These are phyloP conservation scores for Spatholobus suberectus DNA, from an alignment of 306 rosid species.

Conservation along the genomic window DNA sequence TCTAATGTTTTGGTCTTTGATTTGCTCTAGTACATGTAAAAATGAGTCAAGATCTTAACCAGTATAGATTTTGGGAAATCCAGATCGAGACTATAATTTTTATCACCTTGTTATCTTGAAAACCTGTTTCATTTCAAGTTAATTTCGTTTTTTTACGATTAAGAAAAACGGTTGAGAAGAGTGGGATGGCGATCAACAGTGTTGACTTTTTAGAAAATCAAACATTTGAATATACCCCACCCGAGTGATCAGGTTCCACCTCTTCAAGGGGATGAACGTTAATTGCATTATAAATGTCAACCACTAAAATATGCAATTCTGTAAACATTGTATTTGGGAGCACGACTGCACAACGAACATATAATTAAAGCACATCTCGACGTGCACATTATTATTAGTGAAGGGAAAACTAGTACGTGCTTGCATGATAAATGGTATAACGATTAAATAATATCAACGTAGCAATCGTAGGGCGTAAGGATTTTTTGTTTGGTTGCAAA, in stretches of 20 bases:
- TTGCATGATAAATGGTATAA: conserved; percentile 49
- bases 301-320: conserved; percentile 10
- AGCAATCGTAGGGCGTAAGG: not conserved
- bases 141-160: not conserved
- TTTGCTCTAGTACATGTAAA: not conserved
- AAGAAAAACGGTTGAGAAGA: not conserved
- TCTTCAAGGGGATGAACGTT: not conserved
- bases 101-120: not conserved
- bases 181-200: not conserved
- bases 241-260: not conserved
- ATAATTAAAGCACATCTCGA: conserved; percentile 7
- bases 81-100: not conserved
- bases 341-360: conserved; percentile 1
- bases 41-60: not conserved
- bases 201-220: conserved; percentile 11
- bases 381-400: conserved; percentile 49
- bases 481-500: too few relatives aligned
- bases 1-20: not conserved
- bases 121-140: not conserved
- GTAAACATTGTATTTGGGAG: conserved; percentile 1
- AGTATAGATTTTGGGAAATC: not conserved
- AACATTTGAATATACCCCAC: conserved; percentile 1
- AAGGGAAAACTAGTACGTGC: conserved; percentile 47
- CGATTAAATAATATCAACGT: not conserved
- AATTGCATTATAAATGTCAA: not conserved